These are phyloP conservation scores for Wickerhamomyces sp. DNA, from an alignment of 1,139 yeast species.

Conservation along the genomic window DNA sequence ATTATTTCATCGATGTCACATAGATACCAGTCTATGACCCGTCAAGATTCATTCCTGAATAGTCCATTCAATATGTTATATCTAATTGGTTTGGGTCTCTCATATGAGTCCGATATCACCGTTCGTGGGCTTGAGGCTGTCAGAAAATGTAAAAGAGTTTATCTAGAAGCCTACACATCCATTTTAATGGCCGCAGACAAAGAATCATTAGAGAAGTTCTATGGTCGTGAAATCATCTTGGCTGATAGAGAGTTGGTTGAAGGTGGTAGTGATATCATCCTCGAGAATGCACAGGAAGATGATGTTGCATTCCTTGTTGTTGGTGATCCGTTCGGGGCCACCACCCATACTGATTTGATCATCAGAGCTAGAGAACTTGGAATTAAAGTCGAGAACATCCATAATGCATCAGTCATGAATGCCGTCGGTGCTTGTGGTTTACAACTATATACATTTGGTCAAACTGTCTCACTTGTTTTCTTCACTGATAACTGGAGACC, in stretches of 20 bases:
- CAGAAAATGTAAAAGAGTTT: conserved; percentile 77
- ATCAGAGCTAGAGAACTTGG: conserved; percentile 83
- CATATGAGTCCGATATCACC: conserved; percentile 85
- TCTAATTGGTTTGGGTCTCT: conserved; percentile 85
- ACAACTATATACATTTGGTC: conserved; percentile 93
- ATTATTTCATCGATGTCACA: too few species aligned
- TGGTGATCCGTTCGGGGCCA: conserved; percentile 97
- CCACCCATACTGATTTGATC: conserved; percentile 93
- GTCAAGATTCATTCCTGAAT: too few species aligned
- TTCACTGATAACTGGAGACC: conserved; percentile 97
- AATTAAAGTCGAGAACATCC: conserved; percentile 76
- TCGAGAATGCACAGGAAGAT: conserved; percentile 69
- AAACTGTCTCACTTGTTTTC: conserved; percentile 91
- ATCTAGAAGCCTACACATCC: conserved; percentile 92
- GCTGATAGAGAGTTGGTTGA: conserved; percentile 97
- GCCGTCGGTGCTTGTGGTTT: conserved; percentile 98
- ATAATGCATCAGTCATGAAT: conserved; percentile 96
- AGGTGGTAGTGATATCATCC: conserved; percentile 75
- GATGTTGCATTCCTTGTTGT: conserved; percentile 93
- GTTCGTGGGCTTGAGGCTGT: conserved; percentile 90
- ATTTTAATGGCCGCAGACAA: conserved; percentile 89
- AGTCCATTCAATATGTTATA: conserved; percentile 59
- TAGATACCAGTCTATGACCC: too few species aligned
- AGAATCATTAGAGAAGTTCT: conserved; percentile 63
- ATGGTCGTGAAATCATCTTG: conserved; percentile 77